Evolutionary conservation across 129 eudicot species (phyloP).

Genomic region (Ambrosia artemisiifolia): DNA sequence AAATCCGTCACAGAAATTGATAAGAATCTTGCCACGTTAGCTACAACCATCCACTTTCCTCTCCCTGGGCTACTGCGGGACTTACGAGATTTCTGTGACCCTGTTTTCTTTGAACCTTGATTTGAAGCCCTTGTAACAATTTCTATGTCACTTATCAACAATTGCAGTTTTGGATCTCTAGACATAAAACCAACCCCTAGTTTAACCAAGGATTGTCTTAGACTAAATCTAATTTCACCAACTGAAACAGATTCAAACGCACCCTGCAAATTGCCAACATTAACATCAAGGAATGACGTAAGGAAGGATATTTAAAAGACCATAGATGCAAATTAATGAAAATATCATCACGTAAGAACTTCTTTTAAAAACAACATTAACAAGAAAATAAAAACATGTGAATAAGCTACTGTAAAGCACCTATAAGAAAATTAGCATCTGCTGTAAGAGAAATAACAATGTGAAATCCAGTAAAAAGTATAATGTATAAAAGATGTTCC

Average conservation of each 20-base stretch:
- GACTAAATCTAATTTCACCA: slow-evolving; percentile 91
- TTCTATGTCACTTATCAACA: slow-evolving; percentile 80
- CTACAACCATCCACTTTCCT: slow-evolving; percentile 96
- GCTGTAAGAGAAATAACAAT: not conserved
- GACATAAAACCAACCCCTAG: slow-evolving; percentile 88
- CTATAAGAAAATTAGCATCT: slow-evolving; percentile 2
- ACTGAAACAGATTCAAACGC: slow-evolving; percentile 78
- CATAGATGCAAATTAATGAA: not conserved
- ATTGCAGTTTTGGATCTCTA: slow-evolving; percentile 84
- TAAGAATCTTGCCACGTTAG: slow-evolving; percentile 83
- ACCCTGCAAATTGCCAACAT: slow-evolving; percentile 61
- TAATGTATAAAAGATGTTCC: slow-evolving; percentile 1
- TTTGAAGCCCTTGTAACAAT: slow-evolving; percentile 69
- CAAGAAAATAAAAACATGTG: not conserved
- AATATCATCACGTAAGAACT: not conserved
- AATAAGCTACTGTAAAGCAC: slow-evolving; percentile 9
- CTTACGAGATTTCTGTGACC: slow-evolving; percentile 50
- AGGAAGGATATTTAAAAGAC: slow-evolving; percentile 6
- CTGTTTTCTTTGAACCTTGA: slow-evolving; percentile 43
- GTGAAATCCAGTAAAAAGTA: not conserved
- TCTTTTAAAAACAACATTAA: not conserved
- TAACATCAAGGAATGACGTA: slow-evolving; percentile 14
- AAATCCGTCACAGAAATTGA: slow-evolving; percentile 78
- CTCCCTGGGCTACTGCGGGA: slow-evolving; percentile 62
- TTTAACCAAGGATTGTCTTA: slow-evolving; percentile 88